Percentiles rank a stretch among this genome's conserved stretches.
These are phyloP conservation scores for Solanum raphanifolium DNA, from an alignment of 257 asterid species.

Conservation along the genomic window DNA sequence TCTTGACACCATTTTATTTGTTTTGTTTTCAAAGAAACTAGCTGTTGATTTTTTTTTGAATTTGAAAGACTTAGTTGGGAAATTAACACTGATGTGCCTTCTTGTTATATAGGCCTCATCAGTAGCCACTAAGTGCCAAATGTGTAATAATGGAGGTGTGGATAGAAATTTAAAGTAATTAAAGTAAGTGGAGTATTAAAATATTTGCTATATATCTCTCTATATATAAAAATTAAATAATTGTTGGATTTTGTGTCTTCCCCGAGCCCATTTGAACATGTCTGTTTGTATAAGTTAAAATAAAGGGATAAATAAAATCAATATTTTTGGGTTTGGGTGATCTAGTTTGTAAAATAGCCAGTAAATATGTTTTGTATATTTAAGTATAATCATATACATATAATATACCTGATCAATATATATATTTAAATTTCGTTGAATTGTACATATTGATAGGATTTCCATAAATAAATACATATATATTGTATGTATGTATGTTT, in stretches of 20 bases:
- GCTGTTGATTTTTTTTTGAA: neutral
- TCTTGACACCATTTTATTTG: slow-evolving; percentile 36
- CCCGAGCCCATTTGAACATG: neutral
- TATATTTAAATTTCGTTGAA: too few species aligned
- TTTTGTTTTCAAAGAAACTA: neutral
- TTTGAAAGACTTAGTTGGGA: neutral
- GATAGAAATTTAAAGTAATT: neutral
- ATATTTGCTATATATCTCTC: neutral
- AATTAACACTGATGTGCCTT: neutral
- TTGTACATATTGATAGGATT: too few species aligned
- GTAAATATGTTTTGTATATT: too few species aligned
- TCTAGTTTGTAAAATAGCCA: neutral
- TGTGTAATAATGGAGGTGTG: neutral
- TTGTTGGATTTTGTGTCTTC: neutral
- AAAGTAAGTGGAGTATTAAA: neutral
- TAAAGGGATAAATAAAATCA: neutral
- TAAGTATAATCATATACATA: too few species aligned
- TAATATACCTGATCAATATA: too few species aligned
- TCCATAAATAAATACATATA: too few species aligned
- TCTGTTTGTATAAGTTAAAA: neutral
- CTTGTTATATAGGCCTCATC: neutral
- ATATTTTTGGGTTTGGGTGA: neutral
- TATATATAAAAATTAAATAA: neutral
- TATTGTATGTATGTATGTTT: too few species aligned
- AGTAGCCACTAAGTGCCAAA: neutral